A percentile compares a stretch with the other conserved stretches of the same genome.
Evolutionary conservation across 2,329 filamentous ascomycete species (phyloP).

Genomic region (Trichoderma guizhouense): DNA sequence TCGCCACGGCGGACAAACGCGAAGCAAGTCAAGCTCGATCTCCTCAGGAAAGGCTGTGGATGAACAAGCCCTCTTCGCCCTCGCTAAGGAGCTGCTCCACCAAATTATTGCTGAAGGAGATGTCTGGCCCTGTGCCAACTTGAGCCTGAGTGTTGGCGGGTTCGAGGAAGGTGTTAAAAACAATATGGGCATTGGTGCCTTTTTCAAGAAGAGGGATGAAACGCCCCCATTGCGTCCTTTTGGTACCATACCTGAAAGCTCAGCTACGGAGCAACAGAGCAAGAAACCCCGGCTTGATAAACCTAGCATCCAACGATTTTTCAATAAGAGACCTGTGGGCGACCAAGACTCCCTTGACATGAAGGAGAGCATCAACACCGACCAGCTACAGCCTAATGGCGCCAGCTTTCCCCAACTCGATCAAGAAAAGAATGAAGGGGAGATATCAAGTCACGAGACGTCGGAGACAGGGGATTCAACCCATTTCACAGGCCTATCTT

Average conservation of each 20-base stretch:
- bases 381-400: background rate
- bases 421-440: background rate
- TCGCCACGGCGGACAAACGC: constrained; percentile 67
- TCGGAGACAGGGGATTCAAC: background rate
- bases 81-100: constrained; percentile 71
- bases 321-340: constrained; percentile 41
- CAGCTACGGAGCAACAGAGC: constrained; percentile 20
- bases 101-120: constrained; percentile 75
- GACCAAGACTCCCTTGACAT: constrained; percentile 28
- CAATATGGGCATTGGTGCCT: constrained; percentile 82
- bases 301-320: constrained; percentile 56
- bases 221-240: constrained; percentile 40
- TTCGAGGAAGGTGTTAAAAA: constrained; percentile 84
- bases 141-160: constrained; percentile 83
- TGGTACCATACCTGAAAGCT: constrained; percentile 23
- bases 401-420: background rate
- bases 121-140: constrained; percentile 87
- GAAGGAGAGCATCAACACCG: constrained; percentile 16
- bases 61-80: constrained; percentile 67
- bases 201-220: constrained; percentile 74
- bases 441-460: background rate
- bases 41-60: constrained; percentile 71
- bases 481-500: constrained; percentile 43
- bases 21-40: constrained; percentile 73
- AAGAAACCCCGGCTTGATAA: constrained; percentile 41